Conservation (phyloP, 2,329 filamentous ascomycete genomes). For the Nigrograna mackinnonii region DNA sequence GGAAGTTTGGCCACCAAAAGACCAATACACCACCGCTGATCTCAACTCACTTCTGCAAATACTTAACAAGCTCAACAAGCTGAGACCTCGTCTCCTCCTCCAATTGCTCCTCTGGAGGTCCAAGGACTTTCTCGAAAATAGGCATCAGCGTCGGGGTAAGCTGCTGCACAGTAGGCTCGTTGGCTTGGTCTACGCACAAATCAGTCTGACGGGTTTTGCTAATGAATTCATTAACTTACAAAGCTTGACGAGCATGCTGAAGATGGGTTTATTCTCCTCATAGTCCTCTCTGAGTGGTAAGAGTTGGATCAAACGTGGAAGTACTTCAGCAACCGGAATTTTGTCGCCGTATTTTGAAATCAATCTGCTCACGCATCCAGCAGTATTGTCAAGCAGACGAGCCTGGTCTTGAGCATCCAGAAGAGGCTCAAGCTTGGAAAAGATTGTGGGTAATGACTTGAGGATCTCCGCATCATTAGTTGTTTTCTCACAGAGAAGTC, state of each 20-base stretch:
- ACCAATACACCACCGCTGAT: no score
- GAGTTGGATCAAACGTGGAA: slow-evolving; percentile 77
- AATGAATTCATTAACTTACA: slow-evolving; percentile 59
- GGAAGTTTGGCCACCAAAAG: no score
- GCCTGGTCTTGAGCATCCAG: slow-evolving; percentile 77
- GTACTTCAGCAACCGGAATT: slow-evolving; percentile 78
- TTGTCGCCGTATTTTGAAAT: slow-evolving; percentile 85
- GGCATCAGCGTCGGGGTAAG: slow-evolving; percentile 71
- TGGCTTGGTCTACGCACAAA: slow-evolving; percentile 59
- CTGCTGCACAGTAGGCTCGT: slow-evolving; percentile 70
- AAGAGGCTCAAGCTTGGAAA: slow-evolving; percentile 83
- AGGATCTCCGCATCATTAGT: slow-evolving; percentile 73
- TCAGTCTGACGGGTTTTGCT: not conserved
- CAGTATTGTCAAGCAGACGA: slow-evolving; percentile 88
- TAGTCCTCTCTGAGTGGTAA: slow-evolving; percentile 91
- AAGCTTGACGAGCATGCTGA: slow-evolving; percentile 84
- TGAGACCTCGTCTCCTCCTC: slow-evolving; percentile 70
- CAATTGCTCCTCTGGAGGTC: slow-evolving; percentile 74
- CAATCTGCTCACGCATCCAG: slow-evolving; percentile 89
- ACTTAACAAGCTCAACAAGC: slow-evolving; percentile 66
- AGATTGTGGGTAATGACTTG: slow-evolving; percentile 75
- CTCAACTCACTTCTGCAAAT: slow-evolving; percentile 49
- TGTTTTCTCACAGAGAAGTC: slow-evolving; percentile 82
- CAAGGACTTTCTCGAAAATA: slow-evolving; percentile 74
- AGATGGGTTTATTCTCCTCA: slow-evolving; percentile 95